Conservation (phyloP, 129 eudicot species). For the Daucus carota region DNA sequence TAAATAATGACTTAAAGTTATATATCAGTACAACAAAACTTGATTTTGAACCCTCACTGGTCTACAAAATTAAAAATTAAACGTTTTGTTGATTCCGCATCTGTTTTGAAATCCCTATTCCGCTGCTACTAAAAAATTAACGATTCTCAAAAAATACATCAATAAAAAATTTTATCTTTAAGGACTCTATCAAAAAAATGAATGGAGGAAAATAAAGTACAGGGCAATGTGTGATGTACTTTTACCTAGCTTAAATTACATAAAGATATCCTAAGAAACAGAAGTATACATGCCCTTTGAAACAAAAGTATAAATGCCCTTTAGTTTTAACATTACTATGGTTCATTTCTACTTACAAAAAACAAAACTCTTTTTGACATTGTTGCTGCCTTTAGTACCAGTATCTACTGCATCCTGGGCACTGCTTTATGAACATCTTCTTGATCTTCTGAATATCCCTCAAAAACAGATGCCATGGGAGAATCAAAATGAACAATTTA, state of each 20-base stretch:
- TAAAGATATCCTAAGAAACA: neutral
- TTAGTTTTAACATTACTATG: neutral
- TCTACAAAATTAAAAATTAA: too few relatives aligned
- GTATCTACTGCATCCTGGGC: neutral
- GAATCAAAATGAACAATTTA: conserved; percentile 1
- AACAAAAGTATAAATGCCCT: neutral
- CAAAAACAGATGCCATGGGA: neutral
- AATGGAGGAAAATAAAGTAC: neutral
- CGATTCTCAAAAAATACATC: too few relatives aligned
- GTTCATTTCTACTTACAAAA: neutral
- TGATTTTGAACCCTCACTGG: too few relatives aligned
- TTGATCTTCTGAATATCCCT: neutral
- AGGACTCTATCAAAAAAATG: neutral
- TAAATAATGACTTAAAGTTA: too few relatives aligned
- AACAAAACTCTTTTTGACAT: conserved; percentile 2
- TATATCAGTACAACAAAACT: too few relatives aligned
- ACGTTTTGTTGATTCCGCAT: too few relatives aligned
- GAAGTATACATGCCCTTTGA: neutral
- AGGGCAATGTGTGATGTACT: neutral
- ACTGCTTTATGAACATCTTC: neutral
- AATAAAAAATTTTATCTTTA: neutral
- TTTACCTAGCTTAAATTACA: neutral
- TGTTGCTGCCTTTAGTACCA: conserved; percentile 9
- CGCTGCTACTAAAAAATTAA: too few relatives aligned
- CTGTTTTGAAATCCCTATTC: too few relatives aligned